These are phyloP conservation scores for Prunus salicina DNA, from an alignment of 306 rosid genomes.

Conservation along the genomic window DNA sequence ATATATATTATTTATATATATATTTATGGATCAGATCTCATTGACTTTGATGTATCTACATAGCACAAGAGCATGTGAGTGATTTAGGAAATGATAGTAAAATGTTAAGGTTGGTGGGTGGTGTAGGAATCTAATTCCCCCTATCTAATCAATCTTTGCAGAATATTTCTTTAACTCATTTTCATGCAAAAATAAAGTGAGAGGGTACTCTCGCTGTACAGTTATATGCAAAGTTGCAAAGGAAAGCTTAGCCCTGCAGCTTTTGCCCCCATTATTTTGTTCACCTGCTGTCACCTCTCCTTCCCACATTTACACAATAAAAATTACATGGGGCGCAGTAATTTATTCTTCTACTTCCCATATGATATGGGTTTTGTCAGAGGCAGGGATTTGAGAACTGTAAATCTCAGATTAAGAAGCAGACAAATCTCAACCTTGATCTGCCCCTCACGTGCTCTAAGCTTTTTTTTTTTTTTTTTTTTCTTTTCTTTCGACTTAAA, in stretches of 20 bases:
- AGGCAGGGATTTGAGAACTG: constrained; percentile 2
- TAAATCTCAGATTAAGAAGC: constrained; percentile 9
- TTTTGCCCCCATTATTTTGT: constrained; percentile 13
- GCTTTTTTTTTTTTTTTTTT: too few species aligned
- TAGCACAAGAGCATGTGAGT: constrained; percentile 21
- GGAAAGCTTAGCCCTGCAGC: constrained; percentile 36
- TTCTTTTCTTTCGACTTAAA: not conserved
- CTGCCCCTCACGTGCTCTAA: constrained; percentile 21
- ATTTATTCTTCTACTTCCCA: not conserved
- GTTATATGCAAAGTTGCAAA: constrained; percentile 16
- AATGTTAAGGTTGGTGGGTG: constrained; percentile 30
- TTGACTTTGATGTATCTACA: not conserved
- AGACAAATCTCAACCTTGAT: constrained; percentile 17
- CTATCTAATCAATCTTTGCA: constrained; percentile 40
- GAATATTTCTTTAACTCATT: constrained; percentile 47
- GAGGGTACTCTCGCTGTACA: not conserved
- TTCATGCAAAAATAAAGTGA: constrained; percentile 27
- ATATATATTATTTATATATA: not conserved
- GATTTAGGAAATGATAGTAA: constrained; percentile 12
- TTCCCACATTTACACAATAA: not conserved
- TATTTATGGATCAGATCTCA: not conserved
- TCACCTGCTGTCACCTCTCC: constrained; percentile 1
- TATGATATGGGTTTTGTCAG: constrained; percentile 3
- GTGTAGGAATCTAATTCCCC: constrained; percentile 57
- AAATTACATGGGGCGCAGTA: not conserved